Evolutionary conservation across 768 basidiomycete species (phyloP).

Genomic region (Phylloporus sp.): DNA sequence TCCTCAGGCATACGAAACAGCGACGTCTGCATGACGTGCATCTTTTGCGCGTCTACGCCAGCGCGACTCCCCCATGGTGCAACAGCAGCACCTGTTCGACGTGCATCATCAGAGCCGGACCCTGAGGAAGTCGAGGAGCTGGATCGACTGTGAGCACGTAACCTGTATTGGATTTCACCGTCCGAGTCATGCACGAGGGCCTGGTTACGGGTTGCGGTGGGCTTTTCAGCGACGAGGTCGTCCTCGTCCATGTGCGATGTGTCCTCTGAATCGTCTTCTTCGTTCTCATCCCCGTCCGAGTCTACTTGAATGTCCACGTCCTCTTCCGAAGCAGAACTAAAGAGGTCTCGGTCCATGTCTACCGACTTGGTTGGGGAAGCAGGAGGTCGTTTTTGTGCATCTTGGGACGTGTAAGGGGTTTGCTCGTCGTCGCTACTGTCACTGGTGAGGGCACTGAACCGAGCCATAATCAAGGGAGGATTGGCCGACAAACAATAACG

Average conservation of each 20-base stretch:
- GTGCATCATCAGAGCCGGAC: slow-evolving; percentile 17
- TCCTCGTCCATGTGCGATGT: slow-evolving; percentile 52
- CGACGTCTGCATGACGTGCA: slow-evolving; percentile 92
- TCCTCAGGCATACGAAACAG: slow-evolving; percentile 78
- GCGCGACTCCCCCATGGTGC: slow-evolving; percentile 71
- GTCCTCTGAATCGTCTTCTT: slow-evolving; percentile 37
- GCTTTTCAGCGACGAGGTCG: slow-evolving; percentile 33
- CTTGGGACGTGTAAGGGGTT: slow-evolving; percentile 29
- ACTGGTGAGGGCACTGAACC: slow-evolving; percentile 63
- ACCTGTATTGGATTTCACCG: slow-evolving; percentile 48
- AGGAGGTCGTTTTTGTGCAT: slow-evolving; percentile 15
- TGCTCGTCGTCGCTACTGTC: slow-evolving; percentile 54
- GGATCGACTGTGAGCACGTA: slow-evolving; percentile 33
- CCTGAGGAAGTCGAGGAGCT: slow-evolving; percentile 26
- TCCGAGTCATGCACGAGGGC: slow-evolving; percentile 55
- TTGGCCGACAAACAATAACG: slow-evolving; percentile 19
- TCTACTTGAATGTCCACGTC: slow-evolving; percentile 31
- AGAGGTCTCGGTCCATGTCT: slow-evolving; percentile 32
- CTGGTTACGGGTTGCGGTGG: slow-evolving; percentile 33
- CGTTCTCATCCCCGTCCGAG: slow-evolving; percentile 33
- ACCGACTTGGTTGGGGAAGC: slow-evolving; percentile 20
- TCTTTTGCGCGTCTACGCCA: slow-evolving; percentile 80
- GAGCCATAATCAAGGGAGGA: slow-evolving; percentile 46
- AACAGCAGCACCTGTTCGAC: slow-evolving; percentile 40
- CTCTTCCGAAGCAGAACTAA: slow-evolving; percentile 26